Conservation (phyloP, 2,329 filamentous ascomycete species). For the Xylaria hypoxylon region DNA sequence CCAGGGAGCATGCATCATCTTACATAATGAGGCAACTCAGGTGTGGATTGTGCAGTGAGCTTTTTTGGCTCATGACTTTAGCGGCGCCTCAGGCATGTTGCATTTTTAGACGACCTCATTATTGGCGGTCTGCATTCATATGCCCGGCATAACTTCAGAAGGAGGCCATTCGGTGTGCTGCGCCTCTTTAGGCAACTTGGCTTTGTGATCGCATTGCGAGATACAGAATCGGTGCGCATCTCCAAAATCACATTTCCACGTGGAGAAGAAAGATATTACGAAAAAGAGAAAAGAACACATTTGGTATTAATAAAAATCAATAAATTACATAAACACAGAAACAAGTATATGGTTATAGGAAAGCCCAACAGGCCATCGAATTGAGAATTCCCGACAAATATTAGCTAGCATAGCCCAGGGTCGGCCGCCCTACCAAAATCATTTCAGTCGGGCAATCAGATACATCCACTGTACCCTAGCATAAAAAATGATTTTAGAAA, state of each 20-base stretch:
- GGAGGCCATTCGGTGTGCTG: neutral
- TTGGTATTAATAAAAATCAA: neutral
- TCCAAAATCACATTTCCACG: neutral
- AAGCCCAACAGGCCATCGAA: neutral
- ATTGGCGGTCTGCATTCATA: neutral
- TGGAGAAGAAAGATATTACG: neutral
- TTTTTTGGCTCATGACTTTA: too few species aligned
- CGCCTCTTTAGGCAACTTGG: conserved; percentile 4
- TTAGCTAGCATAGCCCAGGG: neutral
- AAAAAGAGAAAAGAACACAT: neutral
- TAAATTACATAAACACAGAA: neutral
- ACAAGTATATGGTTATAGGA: neutral
- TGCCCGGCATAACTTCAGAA: neutral
- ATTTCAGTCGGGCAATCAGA: conserved; percentile 18
- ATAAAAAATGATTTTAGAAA: neutral
- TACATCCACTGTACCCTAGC: neutral
- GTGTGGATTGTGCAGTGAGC: too few species aligned
- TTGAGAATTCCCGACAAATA: neutral
- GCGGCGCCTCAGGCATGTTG: too few species aligned
- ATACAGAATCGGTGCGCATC: neutral
- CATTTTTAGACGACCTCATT: neutral
- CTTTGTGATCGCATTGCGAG: neutral
- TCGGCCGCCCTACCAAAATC: neutral
- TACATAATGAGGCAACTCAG: too few species aligned
- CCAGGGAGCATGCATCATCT: too few species aligned